Base-by-base conservation (phyloP, 2,329 filamentous ascomycete species). In the Hypoxylon sp. region DNA sequence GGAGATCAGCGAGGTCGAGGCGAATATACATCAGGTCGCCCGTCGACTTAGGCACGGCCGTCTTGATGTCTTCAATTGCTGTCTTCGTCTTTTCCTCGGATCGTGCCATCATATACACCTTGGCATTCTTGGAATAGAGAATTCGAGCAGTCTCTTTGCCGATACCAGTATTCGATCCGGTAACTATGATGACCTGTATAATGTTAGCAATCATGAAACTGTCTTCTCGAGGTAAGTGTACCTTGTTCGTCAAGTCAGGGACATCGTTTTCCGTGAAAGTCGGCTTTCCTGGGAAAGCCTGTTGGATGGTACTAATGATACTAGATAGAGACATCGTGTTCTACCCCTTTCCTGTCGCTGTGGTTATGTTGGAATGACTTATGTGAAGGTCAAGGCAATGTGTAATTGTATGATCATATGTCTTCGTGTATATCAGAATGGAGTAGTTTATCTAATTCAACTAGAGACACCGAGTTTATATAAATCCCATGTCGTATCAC, bases 41-140 rank as follows among this genome's bases (percentile, higher is more conserved):
- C 15, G 53, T 72, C 4, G 78, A 79, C 4, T 62, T 50, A n/a
- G 68, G 70, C 2, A 71, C 55, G 6, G 72, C 35, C 6, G 60
- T 37, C 59, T 79, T 77, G 67, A 85, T 82, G 5, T 75, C 72
- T 4, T 72, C 65, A 56, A 85, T 84, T 3, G 82, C 81, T 6
- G 59, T 70, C 15, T 69, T 66, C 1, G 79, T 78, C 68, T 83
- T 84, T 4, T 76, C 73, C 54, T 79, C 73, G 1, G 79, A 80
- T 21, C 83, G 80, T 1, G 79, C 81, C 11, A 80, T 79, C 19
- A 84, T 70, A 70, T 83, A 85, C 39, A 85, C 80, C 54, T 78
- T 83, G 35, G 79, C 83, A 65, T 81, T 80, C 37, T 79, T 76
- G 27, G 72, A 68, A 71, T 82, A 83, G 39, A 84, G 80, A 44